Base-by-base conservation (phyloP, 1,139 yeast genomes). In the Saccharomyces pastorianus region DNA sequence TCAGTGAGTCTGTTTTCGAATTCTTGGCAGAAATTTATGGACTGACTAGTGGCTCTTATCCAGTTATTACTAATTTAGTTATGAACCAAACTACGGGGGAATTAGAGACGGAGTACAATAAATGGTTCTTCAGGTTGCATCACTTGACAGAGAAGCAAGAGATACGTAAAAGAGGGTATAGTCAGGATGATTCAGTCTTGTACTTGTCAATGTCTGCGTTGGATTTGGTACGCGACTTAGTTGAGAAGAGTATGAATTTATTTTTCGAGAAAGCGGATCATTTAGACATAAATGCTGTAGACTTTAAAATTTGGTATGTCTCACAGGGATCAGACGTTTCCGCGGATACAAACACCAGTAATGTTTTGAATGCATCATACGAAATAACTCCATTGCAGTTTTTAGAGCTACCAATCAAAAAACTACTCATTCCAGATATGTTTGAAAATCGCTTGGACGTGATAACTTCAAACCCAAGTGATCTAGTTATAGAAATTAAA, bases 11-110 rank as follows among this genome's bases (percentile, higher is more conserved):
- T 2, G 73, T 76, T 1, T 84, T 80, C 61, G 63, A 72, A 2
- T 62, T 73, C 53, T 67, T 84, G 14, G 65, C 66, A 0, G 71
- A 74, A 28, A 81, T 85, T 84, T 83, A 83, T 66, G 87, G 85
- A 0, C 51, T 78, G 14, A 60, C 68, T 2, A 76, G 77, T 0
- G 59, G 63, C 4, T 70, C 74, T 6, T 64, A 64, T 6, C 81
- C 85, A 0, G 74, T 83, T 1, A 64, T 73, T 4, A 76, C 90
- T 32, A 71, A 71, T 31, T 63, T 81, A 4, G 65, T 81, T 6
- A 57, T 66, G 23, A 76, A 77, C 57, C 65, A 67, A 5, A 67
- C 69, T 13, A 70, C 73, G 8, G 79, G 78, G 0, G 59, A 66
- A 9, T 65, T 73, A 41, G 73, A 71, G 17, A 74, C 85, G 29